Conservation (phyloP, 2,329 filamentous ascomycete species). For the Aspergillus japonicus region DNA sequence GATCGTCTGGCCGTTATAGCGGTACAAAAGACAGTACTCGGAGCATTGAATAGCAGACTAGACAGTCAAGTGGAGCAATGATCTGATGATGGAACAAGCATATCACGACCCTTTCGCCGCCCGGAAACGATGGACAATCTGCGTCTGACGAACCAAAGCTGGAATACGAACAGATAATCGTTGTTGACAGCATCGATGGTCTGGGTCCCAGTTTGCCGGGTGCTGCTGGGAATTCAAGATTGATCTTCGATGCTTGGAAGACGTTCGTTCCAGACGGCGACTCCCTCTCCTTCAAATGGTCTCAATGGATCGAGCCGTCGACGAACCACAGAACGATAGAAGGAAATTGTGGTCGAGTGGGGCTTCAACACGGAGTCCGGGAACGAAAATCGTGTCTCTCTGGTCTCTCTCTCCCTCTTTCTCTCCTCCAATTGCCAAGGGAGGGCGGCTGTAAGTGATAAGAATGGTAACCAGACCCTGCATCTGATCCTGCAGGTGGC, state of each 20-base stretch:
- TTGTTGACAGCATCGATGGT: conserved; percentile 17
- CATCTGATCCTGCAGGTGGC: conserved; percentile 4
- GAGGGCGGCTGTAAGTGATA: neutral
- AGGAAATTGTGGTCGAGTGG: neutral
- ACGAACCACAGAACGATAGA: neutral
- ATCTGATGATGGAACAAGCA: conserved; percentile 56
- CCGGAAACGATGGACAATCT: conserved; percentile 48
- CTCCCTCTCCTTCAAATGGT: conserved; percentile 1
- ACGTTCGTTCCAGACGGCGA: conserved; percentile 8
- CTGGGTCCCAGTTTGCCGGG: neutral
- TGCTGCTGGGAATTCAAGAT: neutral
- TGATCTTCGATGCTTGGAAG: neutral
- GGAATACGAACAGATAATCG: conserved; percentile 25
- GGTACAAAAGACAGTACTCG: conserved; percentile 37
- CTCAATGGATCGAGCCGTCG: conserved; percentile 6
- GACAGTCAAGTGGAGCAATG: conserved; percentile 47
- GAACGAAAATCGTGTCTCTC: neutral
- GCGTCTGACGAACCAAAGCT: conserved; percentile 10
- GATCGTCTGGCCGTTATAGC: conserved; percentile 23
- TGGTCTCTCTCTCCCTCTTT: too few species aligned
- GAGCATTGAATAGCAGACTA: conserved; percentile 33
- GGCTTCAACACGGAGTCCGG: neutral
- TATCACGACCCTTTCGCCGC: conserved; percentile 54
- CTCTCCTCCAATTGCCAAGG: neutral
- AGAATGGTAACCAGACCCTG: neutral